Conservation (phyloP, 1,284 basidiomycete species). For the Ceratobasidium sp. region DNA sequence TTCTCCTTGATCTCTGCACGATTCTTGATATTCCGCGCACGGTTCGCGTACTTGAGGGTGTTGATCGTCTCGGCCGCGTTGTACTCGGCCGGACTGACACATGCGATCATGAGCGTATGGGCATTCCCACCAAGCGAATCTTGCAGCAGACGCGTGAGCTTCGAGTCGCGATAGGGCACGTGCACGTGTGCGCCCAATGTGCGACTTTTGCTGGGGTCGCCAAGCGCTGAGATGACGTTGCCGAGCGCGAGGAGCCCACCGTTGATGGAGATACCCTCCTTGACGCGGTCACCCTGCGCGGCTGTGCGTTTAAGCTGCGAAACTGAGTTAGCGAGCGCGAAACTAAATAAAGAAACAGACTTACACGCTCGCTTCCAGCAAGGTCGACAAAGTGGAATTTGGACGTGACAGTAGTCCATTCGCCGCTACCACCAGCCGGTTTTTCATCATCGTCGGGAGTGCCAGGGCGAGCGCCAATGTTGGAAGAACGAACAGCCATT, state of each 20-base stretch:
- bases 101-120: slow-evolving; percentile 98
- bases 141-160: slow-evolving; percentile 92
- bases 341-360: slow-evolving; percentile 52
- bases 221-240: slow-evolving; percentile 97
- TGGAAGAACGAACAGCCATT: slow-evolving; percentile 60
- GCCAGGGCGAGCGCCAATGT: slow-evolving; percentile 52
- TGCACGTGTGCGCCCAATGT: slow-evolving; percentile 69
- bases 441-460: slow-evolving; percentile 58
- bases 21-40: slow-evolving; percentile 98
- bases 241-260: slow-evolving; percentile 95
- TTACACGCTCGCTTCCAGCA: slow-evolving; percentile 92
- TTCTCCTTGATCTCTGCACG: slow-evolving; percentile 90
- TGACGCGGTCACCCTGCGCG: slow-evolving; percentile 93
- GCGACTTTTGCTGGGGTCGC: slow-evolving; percentile 85
- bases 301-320: slow-evolving; percentile 88
- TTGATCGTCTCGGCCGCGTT: slow-evolving; percentile 96
- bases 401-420: slow-evolving; percentile 90
- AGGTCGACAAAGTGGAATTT: slow-evolving; percentile 99
- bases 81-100: slow-evolving; percentile 95
- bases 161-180: slow-evolving; percentile 97
- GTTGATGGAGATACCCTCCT: slow-evolving; percentile 98
- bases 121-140: slow-evolving; percentile 99
- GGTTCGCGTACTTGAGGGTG: slow-evolving; percentile 98
- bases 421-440: slow-evolving; percentile 71
- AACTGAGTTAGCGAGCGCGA: slow-evolving; percentile 48